Evolutionary conservation across 345 rosid species (phyloP), one percentile per base, ranked within the genome.

Genomic region (Citrus reticulata): DNA sequence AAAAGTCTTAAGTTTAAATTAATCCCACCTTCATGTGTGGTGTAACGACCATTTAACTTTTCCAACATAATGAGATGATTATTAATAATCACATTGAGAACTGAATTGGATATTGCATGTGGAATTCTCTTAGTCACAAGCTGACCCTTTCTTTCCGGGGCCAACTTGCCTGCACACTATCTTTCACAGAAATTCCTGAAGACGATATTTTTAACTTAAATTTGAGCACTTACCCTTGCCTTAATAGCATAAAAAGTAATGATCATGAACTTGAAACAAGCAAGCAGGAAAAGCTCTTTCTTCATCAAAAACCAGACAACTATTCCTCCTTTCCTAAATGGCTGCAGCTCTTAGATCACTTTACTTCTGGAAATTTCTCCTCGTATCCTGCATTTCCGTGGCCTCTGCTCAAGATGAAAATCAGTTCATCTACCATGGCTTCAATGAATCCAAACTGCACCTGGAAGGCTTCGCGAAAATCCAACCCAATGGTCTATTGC

Each of bases 401-500:
- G 39, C 78, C 24, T 61, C 9, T 1, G 5, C 69, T 59, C 58
- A 27, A 61, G 58, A 61, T 16, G 68, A 8, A 61, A 63, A 75
- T n/a, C 70, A 61, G 8, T 75, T 75, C 70, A 75, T 75, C 32
- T 75, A 75, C 61, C n/a, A 64, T 63, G 78, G 70, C 20, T 75
- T 75, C 71, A 19, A 42, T 0, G 13, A 29, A 5, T 8, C 42
- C 7, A 46, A 49, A 10, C n/a, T 64, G 46, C 8, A 46, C 2
- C 70, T 27, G 40, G 13, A 20, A 29, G 78, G 61, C 30, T 0
- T 67, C 2, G 85, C 90, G 19, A 72, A 66, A 0, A 70, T 88
- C 78, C 84, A 73, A 13, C 73, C 90, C 1, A 84, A 66, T 74
- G 96, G 93, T 30, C 87, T 89, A 29, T 76, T 92, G 81, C 88